Evolutionary conservation across 768 basidiomycete species (phyloP).

Genomic region (Suillus plorans): DNA sequence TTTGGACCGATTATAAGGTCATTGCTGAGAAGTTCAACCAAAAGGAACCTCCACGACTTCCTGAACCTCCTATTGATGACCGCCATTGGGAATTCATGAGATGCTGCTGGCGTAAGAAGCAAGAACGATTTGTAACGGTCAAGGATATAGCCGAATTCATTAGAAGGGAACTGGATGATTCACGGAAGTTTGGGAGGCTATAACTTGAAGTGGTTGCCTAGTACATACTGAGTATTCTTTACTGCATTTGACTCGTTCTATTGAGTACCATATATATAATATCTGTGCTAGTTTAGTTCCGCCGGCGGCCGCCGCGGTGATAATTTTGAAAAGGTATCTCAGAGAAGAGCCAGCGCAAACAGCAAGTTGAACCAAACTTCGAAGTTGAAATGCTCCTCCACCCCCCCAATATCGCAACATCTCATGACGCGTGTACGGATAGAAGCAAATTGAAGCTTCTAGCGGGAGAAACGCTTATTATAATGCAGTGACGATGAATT

Average conservation of each 20-base stretch:
- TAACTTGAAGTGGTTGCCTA: neutral
- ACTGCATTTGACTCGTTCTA: neutral
- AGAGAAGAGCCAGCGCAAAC: no score
- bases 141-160: neutral
- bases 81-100: constrained; percentile 9
- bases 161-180: neutral
- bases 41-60: neutral
- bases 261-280: neutral
- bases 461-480: neutral
- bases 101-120: constrained; percentile 5
- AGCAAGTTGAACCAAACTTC: neutral
- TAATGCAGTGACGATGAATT: neutral
- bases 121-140: neutral
- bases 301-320: neutral
- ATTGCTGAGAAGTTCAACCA: neutral
- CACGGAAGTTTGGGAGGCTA: neutral
- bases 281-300: neutral
- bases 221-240: neutral
- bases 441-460: neutral
- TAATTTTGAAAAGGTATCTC: neutral
- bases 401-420: neutral
- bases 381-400: neutral
- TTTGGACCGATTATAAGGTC: constrained; percentile 1
- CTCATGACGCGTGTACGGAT: neutral
- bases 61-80: neutral